Base-by-base conservation (phyloP, 257 asterid genomes). In the Coffea canephora region DNA sequence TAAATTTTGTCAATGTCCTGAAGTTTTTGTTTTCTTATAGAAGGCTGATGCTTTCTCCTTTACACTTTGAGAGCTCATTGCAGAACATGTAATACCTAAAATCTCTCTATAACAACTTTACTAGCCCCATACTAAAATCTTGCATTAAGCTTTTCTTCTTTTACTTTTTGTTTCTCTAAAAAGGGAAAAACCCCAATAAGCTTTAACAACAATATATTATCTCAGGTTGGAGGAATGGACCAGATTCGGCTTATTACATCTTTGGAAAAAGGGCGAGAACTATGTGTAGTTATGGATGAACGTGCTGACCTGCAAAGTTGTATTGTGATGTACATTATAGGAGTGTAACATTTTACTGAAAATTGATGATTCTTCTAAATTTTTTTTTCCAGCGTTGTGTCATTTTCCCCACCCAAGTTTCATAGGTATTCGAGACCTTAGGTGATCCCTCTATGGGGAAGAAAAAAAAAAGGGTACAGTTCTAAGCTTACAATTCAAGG, bases 171-270 rank as follows among this genome's bases (percentile, higher is more conserved):
- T 3, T 49, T 49, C 14, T 49, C 0, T 2, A 9, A 7, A 0
- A 3, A 50, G 39, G 39, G 8, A 8, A 27, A 71, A 31, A 5
- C 34, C 8, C 45, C 78, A 8, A 2, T 21, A 21, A 57, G 21
- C n/a, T 21, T 57, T 36, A 34, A 23, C 4, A 50, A 68, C 21
- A 21, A 50, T 21, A 21, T 81, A 21, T 46, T 50, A 31, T 68
- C n/a, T 67, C 82, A 82, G 86, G 80, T 67, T 72, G 78, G 64
- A 68, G 74, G 62, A 46, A 46, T 46, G 36, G 52, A 66, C 69
- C 59, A 23, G 82, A 75, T 18, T 79, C 59, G 31, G 34, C 43
- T 50, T 69, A 52, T 11, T 46, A n/a, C 64, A 48, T 69, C 54
- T 36, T 66, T 45, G 6, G 70, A 61, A 80, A 39, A 71, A 55